Conservation (phyloP, 805 yeast genomes). For the Lipomyces yamadae region DNA sequence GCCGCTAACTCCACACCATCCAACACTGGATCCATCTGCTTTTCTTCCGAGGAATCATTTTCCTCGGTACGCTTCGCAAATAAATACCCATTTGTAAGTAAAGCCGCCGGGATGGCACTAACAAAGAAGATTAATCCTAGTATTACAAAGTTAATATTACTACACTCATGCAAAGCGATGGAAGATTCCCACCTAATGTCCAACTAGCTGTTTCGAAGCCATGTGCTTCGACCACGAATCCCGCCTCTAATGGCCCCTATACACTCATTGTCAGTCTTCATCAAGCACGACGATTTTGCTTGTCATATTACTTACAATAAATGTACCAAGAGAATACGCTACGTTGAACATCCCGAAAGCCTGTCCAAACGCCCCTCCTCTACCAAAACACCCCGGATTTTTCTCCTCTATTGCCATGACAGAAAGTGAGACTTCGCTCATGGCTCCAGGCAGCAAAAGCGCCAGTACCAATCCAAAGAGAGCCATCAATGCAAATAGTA, state of each 20-base stretch:
- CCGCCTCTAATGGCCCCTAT: conserved; percentile 46
- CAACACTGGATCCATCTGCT: not conserved
- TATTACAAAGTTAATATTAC: not conserved
- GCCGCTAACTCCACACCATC: not conserved
- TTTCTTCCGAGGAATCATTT: not conserved
- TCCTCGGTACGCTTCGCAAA: conserved; percentile 2
- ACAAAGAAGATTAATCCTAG: conserved; percentile 15
- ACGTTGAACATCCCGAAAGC: conserved; percentile 46
- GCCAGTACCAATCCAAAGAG: conserved; percentile 41
- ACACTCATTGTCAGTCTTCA: not conserved
- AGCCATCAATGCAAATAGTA: conserved; percentile 42
- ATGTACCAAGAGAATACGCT: conserved; percentile 44
- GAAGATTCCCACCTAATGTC: conserved; percentile 11
- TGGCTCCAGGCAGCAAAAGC: conserved; percentile 39
- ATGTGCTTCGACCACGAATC: conserved; percentile 34
- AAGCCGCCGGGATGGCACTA: conserved; percentile 38
- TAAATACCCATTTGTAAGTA: conserved; percentile 41
- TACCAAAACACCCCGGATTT: conserved; percentile 43
- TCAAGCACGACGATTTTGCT: not conserved
- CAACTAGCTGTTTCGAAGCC: conserved; percentile 41
- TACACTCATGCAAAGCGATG: not conserved
- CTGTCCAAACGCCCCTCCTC: conserved; percentile 45
- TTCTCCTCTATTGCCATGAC: conserved; percentile 39
- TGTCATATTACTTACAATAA: conserved; percentile 37
- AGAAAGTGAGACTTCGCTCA: conserved; percentile 42